Base-by-base conservation (phyloP, 2,329 filamentous ascomycete species). In the Ophiostoma perfectum region DNA sequence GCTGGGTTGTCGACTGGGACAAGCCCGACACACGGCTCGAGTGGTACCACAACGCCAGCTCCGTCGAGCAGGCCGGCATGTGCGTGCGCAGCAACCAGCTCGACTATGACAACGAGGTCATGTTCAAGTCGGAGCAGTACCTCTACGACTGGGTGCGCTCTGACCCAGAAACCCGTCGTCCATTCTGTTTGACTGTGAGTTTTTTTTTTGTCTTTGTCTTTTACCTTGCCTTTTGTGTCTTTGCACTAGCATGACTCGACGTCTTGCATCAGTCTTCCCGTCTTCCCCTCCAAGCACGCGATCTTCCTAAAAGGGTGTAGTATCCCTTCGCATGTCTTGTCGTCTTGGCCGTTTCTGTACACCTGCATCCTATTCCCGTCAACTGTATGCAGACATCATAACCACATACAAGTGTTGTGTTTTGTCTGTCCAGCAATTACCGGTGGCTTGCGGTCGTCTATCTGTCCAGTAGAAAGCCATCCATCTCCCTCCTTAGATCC, bases 11-110 rank as follows among this genome's bases (percentile, higher is more conserved):
- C 72, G 93, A 97, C 80, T 97, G 93, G 93, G 93, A 97, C 76
- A 88, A 93, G 77, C 93, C 93, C 11, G 89, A 93, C 45, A 88
- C 87, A 55, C 86, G 93, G 63, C 87, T 94, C 58, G 93, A 97
- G 79, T 97, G 93, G 91, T 97, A 95, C 77, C 93, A 97, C 82
- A 97, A 97, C 77, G 93, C 93, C 79, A 93, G 91, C 75, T 97
- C 93, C 6, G 94, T 97, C 73, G 82, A 94, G 75, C 92, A 97
- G 78, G 93, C 93, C 0, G 93, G 93, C 9, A 87, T 90, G 42
- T 96, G 93, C 74, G 90, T 96, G 55, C 87, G 93, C 72, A 96
- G 92, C 79, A 97, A 97, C 80, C 93, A 97, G 82, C 84, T 97
- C 66, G 93, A 97, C 77, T 97, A 94, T 74, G 93, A 97, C 75